Conservation (phyloP, 2,329 filamentous ascomycete species). For the Graphilbum sp. region DNA sequence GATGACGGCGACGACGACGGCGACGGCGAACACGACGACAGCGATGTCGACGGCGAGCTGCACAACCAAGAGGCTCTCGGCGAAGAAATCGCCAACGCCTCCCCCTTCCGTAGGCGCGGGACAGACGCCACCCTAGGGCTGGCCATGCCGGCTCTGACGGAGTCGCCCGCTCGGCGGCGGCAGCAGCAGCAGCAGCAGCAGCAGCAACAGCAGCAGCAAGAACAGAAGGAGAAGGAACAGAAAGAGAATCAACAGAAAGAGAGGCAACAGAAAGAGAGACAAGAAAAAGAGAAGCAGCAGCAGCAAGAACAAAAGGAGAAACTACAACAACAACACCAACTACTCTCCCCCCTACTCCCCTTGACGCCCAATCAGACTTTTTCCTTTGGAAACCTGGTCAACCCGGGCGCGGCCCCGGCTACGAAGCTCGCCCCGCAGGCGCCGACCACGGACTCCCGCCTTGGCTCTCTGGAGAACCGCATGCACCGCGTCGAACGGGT, state of each 20-base stretch:
- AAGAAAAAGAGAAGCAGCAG: too few species aligned
- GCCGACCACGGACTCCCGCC: constrained; percentile 34
- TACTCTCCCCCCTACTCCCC: constrained; percentile 17
- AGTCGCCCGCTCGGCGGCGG: too few species aligned
- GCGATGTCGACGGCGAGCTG: constrained; percentile 9
- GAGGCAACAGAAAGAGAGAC: too few species aligned
- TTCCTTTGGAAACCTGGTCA: constrained; percentile 29
- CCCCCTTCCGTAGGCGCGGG: too few species aligned
- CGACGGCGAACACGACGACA: constrained; percentile 8
- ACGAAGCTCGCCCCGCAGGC: constrained; percentile 40
- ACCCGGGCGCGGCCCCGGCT: constrained; percentile 9
- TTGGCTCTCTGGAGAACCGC: constrained; percentile 32
- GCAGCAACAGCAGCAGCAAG: too few species aligned
- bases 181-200: too few species aligned
- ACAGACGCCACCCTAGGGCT: too few species aligned
- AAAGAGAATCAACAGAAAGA: constrained; percentile 1
- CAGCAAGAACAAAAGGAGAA: too few species aligned
- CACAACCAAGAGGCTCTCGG: not conserved
- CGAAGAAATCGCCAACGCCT: constrained; percentile 1
- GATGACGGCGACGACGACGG: constrained; percentile 15
- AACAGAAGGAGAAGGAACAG: too few species aligned
- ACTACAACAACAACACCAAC: constrained; percentile 36
- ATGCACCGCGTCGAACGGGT: constrained; percentile 36
- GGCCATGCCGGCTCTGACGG: too few species aligned
- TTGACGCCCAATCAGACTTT: constrained; percentile 22